These are phyloP conservation scores for Stagonosporopsis rhizophila DNA, from an alignment of 2,329 filamentous ascomycete genomes.

Conservation along the genomic window DNA sequence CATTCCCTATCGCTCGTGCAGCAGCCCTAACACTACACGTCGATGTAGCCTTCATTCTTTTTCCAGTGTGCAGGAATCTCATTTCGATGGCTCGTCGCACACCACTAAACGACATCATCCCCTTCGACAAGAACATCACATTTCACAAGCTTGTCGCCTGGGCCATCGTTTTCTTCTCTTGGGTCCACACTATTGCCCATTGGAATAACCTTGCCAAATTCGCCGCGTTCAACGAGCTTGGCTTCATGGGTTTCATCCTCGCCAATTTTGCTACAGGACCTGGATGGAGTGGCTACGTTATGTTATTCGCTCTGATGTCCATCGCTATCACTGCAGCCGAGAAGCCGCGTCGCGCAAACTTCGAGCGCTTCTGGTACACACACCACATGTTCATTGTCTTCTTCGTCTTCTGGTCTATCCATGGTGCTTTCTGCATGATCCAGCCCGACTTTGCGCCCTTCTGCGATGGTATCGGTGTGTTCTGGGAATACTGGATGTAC, in stretches of 20 bases:
- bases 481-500: constrained; percentile 91
- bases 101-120: constrained; percentile 83
- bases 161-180: constrained; percentile 89
- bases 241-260: constrained; percentile 77
- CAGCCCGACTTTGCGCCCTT: constrained; percentile 82
- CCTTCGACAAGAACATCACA: constrained; percentile 88
- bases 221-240: constrained; percentile 75
- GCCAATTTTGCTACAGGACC: constrained; percentile 81
- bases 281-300: constrained; percentile 86
- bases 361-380: constrained; percentile 89
- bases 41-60: constrained; percentile 78
- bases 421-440: constrained; percentile 91
- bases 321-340: constrained; percentile 81
- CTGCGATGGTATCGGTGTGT: constrained; percentile 78
- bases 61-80: constrained; percentile 83
- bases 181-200: constrained; percentile 84
- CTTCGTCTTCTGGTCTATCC: constrained; percentile 90
- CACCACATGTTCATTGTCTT: constrained; percentile 89
- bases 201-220: constrained; percentile 87
- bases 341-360: constrained; percentile 79
- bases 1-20: constrained; percentile 77
- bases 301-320: constrained; percentile 78
- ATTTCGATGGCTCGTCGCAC: constrained; percentile 83
- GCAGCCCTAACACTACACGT: constrained; percentile 81
- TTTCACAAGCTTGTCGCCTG: constrained; percentile 86